phyloP scores from a whole-genome alignment of 148 eudicot genomes.

The Vaccinium vitisidaea region DNA sequence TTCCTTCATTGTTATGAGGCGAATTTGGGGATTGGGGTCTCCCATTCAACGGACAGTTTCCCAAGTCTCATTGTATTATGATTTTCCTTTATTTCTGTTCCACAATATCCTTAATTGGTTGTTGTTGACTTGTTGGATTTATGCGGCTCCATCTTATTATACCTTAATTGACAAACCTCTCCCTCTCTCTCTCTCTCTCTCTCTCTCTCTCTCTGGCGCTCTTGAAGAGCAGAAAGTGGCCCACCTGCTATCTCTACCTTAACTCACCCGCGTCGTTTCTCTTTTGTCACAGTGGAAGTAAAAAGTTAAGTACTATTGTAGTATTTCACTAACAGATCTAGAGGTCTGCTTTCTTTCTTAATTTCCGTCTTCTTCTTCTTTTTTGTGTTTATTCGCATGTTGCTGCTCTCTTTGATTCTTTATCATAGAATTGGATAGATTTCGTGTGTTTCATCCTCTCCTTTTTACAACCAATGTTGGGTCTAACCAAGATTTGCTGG shows the following conservation, averaged over 20 bases:
- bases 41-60: conserved; percentile 41
- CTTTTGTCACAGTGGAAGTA: conserved; percentile 8
- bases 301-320: background rate
- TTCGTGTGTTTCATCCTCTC: background rate
- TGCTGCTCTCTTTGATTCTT: background rate
- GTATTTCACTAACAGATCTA: background rate
- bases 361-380: too few relatives aligned
- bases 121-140: background rate
- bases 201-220: background rate
- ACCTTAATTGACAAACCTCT: background rate
- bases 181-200: conserved; percentile 8
- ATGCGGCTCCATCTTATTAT: background rate
- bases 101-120: conserved; percentile 5
- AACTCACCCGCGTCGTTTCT: background rate
- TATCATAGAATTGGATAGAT: background rate
- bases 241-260: background rate
- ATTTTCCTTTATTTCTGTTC: conserved; percentile 24
- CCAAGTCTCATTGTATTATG: conserved; percentile 16
- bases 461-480: background rate
- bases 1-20: conserved; percentile 26
- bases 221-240: conserved; percentile 12
- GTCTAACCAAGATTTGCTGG: background rate
- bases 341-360: background rate
- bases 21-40: conserved; percentile 30
- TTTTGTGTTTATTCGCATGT: background rate